Evolutionary conservation across 768 basidiomycete genomes (phyloP), one percentile per base, ranked within the genome.

Genomic region (Leccinum obscurum): DNA sequence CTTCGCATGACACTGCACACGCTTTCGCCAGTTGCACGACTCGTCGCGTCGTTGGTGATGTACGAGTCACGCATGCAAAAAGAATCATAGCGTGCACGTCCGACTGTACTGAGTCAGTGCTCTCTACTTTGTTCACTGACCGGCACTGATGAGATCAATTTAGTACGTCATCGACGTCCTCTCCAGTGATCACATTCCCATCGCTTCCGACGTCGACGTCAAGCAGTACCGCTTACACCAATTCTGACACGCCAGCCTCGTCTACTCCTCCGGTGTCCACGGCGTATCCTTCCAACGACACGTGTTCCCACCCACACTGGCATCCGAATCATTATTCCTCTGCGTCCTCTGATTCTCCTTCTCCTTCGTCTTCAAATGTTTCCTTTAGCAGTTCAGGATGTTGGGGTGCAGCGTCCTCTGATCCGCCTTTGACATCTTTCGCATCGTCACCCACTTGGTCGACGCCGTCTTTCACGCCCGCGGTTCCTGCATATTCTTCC

Each of bases 1-100:
- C 88, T 14, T 44, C 78, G 7, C 77, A 85, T 2, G 85, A 87
- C 65, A 81, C 85, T 3, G 76, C 74, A 1, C 87, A 85, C 0
- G 66, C 83, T 5, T 85, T 86, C 3, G 88, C 85, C 17, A 73
- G 79, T 22, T 95, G 93, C 77, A 77, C 76, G 15, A 62, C 80
- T 3, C 60, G 78, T 17, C 75, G 77, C 51, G 83, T 83, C 6
- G 80, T 92, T 58, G 77, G 79, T 8, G 84, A 87, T 63, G 79
- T 75, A 15, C 63, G 58, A 17, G 30, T 52, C 8, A 62, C 77
- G 44, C 65, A 68, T 44, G 70, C 74, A 6, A 70, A 75, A 32
- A 69, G 77, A 34, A 72, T 67, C 0, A 50, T 65, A 20, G 46
- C 68, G 3, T 64, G 68, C 24, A 52, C 62, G 0, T 63, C 66